phyloP scores from a whole-genome alignment of 768 basidiomycete genomes.

The Naematelia encephala region DNA sequence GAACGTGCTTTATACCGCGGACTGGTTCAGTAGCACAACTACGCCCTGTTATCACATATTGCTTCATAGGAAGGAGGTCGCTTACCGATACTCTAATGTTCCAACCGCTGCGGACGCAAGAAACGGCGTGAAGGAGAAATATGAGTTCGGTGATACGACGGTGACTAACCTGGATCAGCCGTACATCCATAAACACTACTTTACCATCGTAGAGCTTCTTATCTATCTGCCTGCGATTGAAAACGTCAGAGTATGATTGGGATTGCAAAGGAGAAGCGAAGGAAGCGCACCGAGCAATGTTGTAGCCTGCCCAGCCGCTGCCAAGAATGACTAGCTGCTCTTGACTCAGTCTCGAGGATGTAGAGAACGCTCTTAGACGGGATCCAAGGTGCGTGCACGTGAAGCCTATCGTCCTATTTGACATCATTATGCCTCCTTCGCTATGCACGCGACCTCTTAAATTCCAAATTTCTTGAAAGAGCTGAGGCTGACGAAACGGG shows the following conservation, averaged over 20 bases:
- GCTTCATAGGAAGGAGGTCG: too few species aligned
- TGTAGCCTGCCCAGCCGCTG: constrained; percentile 47
- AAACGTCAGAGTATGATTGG: too few species aligned
- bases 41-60: too few species aligned
- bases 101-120: constrained; percentile 74
- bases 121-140: constrained; percentile 54
- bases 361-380: too few species aligned
- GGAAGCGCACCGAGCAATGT: constrained; percentile 23
- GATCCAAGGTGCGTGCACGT: too few species aligned
- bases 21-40: constrained; percentile 79
- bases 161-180: constrained; percentile 14
- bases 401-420: too few species aligned
- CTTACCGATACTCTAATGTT: constrained; percentile 75
- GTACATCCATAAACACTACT: too few species aligned
- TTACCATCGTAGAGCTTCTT: constrained; percentile 44
- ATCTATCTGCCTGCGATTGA: constrained; percentile 36
- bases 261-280: neutral
- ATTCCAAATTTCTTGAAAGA: too few species aligned
- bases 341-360: too few species aligned
- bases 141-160: constrained; percentile 31
- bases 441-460: too few species aligned
- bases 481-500: too few species aligned
- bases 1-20: constrained; percentile 46
- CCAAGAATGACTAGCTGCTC: constrained; percentile 47
- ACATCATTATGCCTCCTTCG: too few species aligned